Evolutionary conservation across 768 basidiomycete species (phyloP).

Genomic region (Plicaturopsis crispa): DNA sequence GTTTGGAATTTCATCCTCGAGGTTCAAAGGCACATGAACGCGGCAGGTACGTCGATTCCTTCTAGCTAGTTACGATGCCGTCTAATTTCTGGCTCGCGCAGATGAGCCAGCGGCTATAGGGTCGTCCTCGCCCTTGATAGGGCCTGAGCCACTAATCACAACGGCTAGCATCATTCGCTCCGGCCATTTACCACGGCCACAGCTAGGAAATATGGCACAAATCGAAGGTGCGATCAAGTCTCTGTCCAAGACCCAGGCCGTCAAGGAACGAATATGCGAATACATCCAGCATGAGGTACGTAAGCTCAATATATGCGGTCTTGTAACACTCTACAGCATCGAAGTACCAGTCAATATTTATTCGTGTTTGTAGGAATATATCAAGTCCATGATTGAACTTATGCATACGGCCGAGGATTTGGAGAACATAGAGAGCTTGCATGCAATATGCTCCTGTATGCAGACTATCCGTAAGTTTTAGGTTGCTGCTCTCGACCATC

Average conservation of each 20-base stretch:
- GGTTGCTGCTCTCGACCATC: neutral
- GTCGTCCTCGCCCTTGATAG: constrained; percentile 55
- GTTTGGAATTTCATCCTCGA: constrained; percentile 97
- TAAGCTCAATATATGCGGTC: constrained; percentile 6
- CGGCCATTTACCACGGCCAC: constrained; percentile 69
- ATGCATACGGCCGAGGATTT: constrained; percentile 88
- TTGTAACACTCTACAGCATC: constrained; percentile 1
- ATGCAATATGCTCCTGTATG: constrained; percentile 86
- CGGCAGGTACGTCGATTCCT: constrained; percentile 38
- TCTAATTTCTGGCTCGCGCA: constrained; percentile 13
- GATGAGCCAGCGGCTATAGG: constrained; percentile 38
- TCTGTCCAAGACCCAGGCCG: constrained; percentile 59
- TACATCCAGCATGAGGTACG: constrained; percentile 81
- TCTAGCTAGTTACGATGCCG: neutral
- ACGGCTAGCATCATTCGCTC: constrained; percentile 61
- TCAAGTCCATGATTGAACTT: constrained; percentile 79
- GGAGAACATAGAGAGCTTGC: constrained; percentile 85
- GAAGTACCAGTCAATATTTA: neutral
- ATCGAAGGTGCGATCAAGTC: constrained; percentile 75
- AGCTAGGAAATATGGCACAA: constrained; percentile 69
- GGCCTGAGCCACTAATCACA: constrained; percentile 46
- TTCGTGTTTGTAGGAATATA: constrained; percentile 62
- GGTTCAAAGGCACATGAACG: constrained; percentile 79
- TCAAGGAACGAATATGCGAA: constrained; percentile 84
- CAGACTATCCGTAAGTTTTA: constrained; percentile 77